Conservation (phyloP, 1,284 basidiomycete genomes). For the Veloboletus limbatus region DNA sequence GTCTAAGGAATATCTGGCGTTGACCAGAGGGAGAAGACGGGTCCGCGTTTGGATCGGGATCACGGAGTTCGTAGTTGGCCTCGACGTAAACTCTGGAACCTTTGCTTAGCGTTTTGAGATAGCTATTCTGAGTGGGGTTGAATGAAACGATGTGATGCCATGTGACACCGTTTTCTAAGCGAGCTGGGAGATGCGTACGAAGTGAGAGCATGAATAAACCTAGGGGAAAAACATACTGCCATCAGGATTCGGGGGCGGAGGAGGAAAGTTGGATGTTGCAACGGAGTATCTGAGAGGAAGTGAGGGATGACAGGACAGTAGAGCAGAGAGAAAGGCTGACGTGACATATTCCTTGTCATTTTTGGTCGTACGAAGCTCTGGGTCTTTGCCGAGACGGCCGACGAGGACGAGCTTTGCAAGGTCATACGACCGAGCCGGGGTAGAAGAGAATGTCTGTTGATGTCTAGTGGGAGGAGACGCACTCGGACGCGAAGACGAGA, state of each 20-base stretch:
- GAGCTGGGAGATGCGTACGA: conserved; percentile 40
- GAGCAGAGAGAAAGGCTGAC: conserved; percentile 43
- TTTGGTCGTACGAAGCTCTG: conserved; percentile 65
- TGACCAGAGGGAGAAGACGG: conserved; percentile 63
- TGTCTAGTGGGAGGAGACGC: background rate
- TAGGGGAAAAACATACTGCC: conserved; percentile 47
- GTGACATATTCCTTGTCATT: conserved; percentile 73
- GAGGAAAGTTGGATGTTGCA: conserved; percentile 61
- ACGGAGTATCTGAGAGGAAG: conserved; percentile 56
- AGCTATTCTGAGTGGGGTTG: conserved; percentile 52
- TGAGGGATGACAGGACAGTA: conserved; percentile 1
- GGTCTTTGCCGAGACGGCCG: conserved; percentile 68
- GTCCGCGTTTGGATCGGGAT: conserved; percentile 62
- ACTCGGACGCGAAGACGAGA: too few species aligned
- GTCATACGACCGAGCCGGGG: conserved; percentile 50
- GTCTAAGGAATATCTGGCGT: conserved; percentile 74
- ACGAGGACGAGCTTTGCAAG: conserved; percentile 74
- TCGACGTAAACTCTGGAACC: conserved; percentile 76
- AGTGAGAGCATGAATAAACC: background rate
- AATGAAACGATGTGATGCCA: conserved; percentile 79
- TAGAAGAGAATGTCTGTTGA: conserved; percentile 66
- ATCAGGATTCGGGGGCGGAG: conserved; percentile 54
- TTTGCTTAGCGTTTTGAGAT: conserved; percentile 60
- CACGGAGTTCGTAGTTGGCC: conserved; percentile 68
- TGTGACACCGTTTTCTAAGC: conserved; percentile 51